Percentiles rank a stretch among this genome's conserved stretches.
phyloP scores from a whole-genome alignment of 2,329 filamentous ascomycete species.

The Beauveria medogensis region DNA sequence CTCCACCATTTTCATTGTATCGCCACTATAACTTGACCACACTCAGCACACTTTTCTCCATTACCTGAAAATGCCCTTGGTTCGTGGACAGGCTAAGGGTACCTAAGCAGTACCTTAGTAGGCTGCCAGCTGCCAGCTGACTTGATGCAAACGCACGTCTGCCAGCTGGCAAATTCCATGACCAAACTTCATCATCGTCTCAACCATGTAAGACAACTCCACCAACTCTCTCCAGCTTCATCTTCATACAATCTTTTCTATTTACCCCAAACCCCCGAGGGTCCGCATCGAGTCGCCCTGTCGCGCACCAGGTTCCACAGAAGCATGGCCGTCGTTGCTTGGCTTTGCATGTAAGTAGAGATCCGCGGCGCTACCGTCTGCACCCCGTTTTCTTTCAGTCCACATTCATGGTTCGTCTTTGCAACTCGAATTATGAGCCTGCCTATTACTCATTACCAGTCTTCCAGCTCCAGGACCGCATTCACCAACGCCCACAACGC shows the following conservation, averaged over 20 bases:
- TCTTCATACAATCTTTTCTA: neutral
- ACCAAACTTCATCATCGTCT: neutral
- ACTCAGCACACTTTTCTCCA: neutral
- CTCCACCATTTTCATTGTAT: neutral
- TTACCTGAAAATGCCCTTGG: neutral
- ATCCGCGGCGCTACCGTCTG: conserved; percentile 1
- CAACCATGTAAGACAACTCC: neutral
- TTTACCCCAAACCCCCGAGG: neutral
- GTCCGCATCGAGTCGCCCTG: neutral
- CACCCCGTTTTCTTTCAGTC: neutral
- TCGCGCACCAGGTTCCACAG: conserved; percentile 1
- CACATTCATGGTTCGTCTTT: neutral
- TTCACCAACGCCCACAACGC: neutral
- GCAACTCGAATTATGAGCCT: neutral
- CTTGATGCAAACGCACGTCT: neutral
- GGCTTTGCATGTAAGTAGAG: neutral
- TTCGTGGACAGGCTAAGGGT: neutral
- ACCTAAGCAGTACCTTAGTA: neutral
- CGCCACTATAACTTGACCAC: too few relatives aligned
- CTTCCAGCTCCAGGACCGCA: neutral
- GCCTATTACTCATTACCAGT: neutral
- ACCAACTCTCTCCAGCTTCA: neutral
- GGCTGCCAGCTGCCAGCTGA: neutral
- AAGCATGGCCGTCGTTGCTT: conserved; percentile 2
- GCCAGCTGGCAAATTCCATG: neutral